Evolutionary conservation across 2,329 filamentous ascomycete species (phyloP), one percentile per base, ranked within the genome.

Genomic region (Pseudogymnoascus sp.): DNA sequence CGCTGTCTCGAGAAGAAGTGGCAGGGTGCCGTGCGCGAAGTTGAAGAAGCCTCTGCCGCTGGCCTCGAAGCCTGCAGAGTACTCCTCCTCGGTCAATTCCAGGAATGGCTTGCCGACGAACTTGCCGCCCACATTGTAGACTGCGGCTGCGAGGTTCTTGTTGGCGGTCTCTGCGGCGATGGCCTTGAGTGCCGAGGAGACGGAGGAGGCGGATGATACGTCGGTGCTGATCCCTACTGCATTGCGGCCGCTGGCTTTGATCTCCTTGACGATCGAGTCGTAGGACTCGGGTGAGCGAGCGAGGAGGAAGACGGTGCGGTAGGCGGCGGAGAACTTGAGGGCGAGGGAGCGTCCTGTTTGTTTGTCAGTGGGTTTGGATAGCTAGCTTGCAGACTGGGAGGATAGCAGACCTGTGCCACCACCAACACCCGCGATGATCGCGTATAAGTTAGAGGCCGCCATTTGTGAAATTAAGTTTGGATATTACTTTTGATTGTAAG

Each of bases 1-100:
- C 0, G 85, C 82, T 0, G 86, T 80, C 21, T 85, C 80, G 1
- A 93, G 80, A 1, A 96, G 82, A 1, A 88, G 79, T 0, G 92
- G 91, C 0, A 96, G 76, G 0, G 84, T 79, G 2, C 81, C 79
- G 73, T 93, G 87, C 0, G 90, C 85, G 74, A 96, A 96, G 69
- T 87, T 77, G 74, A 91, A 91, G 28, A 89, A 88, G 11, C 90
- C 91, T 37, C 81, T 80, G 5, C 78, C 79, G 43, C 80, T 82
- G 2, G 76, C 75, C 5, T 75, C 71, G 12, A 82, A 74, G 0
- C 78, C 78, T 0, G 66, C 65, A 14, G 82, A 77, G 8, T 85
- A 77, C 3, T 87, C 83, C 25, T 80, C 77, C 2, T 74, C 65
- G 0, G 68, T 78, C n/a, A 80, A 66, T 66, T 88, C 84, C 16